These are phyloP conservation scores for Durotheca rogersii DNA, from an alignment of 495 filamentous ascomycete species.

Conservation along the genomic window DNA sequence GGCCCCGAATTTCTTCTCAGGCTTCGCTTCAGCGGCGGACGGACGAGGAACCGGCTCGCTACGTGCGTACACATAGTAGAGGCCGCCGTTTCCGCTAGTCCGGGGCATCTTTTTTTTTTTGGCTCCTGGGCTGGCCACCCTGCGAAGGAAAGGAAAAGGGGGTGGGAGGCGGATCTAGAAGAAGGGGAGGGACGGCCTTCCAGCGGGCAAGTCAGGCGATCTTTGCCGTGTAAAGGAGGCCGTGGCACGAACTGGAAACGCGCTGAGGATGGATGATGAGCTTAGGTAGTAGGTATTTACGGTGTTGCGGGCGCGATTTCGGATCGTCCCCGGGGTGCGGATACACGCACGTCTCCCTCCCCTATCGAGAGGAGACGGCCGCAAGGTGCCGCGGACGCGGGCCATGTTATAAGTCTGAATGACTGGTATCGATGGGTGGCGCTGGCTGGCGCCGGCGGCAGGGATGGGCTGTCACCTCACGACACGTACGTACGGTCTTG, in stretches of 20 bases:
- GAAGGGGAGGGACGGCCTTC: not conserved
- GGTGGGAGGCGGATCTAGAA: no score
- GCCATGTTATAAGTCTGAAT: no score
- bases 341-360: slow-evolving; percentile 3
- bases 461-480: not conserved
- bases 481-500: not conserved
- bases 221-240: slow-evolving; percentile 12
- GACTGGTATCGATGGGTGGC: no score
- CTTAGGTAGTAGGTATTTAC: no score
- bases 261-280: not conserved
- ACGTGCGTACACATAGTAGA: no score
- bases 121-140: slow-evolving; percentile 2
- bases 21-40: slow-evolving; percentile 10
- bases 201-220: not conserved
- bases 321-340: no score
- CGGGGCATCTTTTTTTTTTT: not conserved
- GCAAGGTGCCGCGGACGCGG: no score
- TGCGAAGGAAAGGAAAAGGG: no score
- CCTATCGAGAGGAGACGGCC: no score
- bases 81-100: slow-evolving; percentile 11
- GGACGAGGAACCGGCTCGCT: slow-evolving; percentile 13
- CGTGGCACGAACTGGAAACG: slow-evolving; percentile 1
- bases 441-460: no score
- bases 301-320: no score
- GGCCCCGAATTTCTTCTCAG: slow-evolving; percentile 5